These are phyloP conservation scores for Xylaria castorea DNA, from an alignment of 495 filamentous ascomycete genomes.

Conservation along the genomic window DNA sequence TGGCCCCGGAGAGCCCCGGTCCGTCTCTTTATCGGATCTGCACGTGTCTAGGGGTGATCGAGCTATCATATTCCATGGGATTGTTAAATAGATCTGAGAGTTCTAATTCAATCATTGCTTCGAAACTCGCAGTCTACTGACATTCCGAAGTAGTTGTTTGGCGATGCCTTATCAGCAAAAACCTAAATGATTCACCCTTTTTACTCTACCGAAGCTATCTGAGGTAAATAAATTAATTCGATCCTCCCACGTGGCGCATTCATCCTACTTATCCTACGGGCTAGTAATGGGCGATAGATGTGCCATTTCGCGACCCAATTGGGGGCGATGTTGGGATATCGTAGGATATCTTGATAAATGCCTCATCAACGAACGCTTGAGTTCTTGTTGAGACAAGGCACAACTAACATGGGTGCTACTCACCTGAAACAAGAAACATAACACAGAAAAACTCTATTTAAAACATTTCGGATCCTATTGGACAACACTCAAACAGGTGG, in stretches of 20 bases:
- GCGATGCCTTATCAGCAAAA: not conserved
- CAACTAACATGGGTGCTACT: not conserved
- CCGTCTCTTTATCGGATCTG: not conserved
- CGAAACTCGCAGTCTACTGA: not conserved
- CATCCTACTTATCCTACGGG: not conserved
- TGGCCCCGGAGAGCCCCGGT: not conserved
- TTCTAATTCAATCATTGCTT: not conserved
- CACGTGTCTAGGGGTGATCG: not conserved
- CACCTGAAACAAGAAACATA: not conserved
- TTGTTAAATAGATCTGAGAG: not conserved
- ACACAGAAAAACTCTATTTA: not conserved
- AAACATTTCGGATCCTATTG: not conserved
- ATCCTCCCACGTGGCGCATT: not conserved
- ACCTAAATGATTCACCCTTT: not conserved
- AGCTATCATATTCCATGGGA: not conserved
- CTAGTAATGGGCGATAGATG: not conserved
- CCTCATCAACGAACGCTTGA: not conserved
- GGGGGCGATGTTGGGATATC: not conserved
- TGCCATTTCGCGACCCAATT: not conserved
- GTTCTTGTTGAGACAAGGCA: not conserved
- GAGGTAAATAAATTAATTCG: not conserved
- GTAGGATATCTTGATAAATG: not conserved
- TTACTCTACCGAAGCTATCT: no score
- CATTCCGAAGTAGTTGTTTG: not conserved
- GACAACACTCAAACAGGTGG: not conserved